Evolutionary conservation across 2,329 filamentous ascomycete species (phyloP).

Genomic region (Chrysoporthe cubensis): DNA sequence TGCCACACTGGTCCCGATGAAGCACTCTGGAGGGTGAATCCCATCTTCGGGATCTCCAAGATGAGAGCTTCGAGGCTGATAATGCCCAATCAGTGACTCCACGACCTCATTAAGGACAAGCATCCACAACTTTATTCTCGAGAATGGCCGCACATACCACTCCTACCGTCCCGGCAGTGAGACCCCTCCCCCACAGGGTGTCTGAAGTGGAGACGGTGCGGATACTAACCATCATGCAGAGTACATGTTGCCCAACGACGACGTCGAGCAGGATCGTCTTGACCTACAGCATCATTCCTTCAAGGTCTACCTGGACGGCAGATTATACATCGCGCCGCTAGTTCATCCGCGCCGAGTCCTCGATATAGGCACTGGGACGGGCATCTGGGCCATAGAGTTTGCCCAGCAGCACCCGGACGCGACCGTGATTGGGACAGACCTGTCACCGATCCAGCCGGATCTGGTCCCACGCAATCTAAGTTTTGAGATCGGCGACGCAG

Average conservation of each 20-base stretch:
- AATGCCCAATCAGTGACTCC: constrained; percentile 32
- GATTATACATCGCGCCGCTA: constrained; percentile 50
- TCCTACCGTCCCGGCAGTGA: constrained; percentile 39
- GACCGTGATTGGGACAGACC: constrained; percentile 47
- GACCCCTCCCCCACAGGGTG: constrained; percentile 16
- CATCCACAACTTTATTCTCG: constrained; percentile 36
- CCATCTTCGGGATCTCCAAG: too few relatives aligned
- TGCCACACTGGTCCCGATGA: neutral
- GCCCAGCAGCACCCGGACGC: constrained; percentile 45
- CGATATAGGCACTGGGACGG: constrained; percentile 52
- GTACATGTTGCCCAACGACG: constrained; percentile 40
- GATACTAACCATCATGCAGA: constrained; percentile 28
- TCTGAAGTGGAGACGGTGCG: neutral
- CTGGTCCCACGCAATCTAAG: constrained; percentile 55
- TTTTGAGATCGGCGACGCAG: constrained; percentile 59
- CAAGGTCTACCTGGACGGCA: constrained; percentile 44
- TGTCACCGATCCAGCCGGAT: constrained; percentile 48
- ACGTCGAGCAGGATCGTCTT: constrained; percentile 39
- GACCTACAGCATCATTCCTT: constrained; percentile 47
- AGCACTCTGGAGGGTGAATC: neutral
- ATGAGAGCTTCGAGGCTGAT: neutral
- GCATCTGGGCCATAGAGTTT: constrained; percentile 55
- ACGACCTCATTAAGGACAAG: constrained; percentile 36
- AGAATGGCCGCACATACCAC: constrained; percentile 39
- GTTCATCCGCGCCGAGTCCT: constrained; percentile 46